Evolutionary conservation across 164 flowering plant genomes (phyloP), one percentile per base, ranked within the genome.

Genomic region (Warburgia ugandensis): DNA sequence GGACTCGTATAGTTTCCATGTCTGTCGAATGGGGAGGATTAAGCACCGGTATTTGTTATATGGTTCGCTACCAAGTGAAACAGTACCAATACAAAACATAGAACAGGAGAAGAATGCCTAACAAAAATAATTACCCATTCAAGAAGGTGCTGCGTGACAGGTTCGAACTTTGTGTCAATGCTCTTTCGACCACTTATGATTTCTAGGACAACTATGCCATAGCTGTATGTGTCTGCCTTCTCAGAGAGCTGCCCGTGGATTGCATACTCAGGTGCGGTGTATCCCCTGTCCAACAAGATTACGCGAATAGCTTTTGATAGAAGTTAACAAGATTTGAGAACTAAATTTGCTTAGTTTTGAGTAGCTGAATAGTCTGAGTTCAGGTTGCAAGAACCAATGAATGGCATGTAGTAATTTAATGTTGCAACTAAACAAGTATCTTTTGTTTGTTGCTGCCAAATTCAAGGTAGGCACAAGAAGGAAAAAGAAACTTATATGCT

Each of bases 231-330:
- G 39, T 80, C 86, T 23, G 60, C 86, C 65, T 80, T 80, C 60
- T 67, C 75, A 2, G 82, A 71, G 27, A 77, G 55, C 43, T 77
- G 77, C 16, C 86, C 82, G 46, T 71, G 77, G 29, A 75, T 59
- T 56, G 86, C 82, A 64, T 80, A 80, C 33, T 80, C 86, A 9
- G 86, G 86, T 49, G 82, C 77, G 12, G 77, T 80, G 30, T 66
- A 66, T 13, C 66, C 69, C 57, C 67, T 58, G 55, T 17, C 20
- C 31, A 33, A 33, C 5, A 13, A 23, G 16, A 25, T 13, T 12
- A 46, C 36, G 6, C 19, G 13, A 43, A 7, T 21, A 2, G 8
- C 27, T n/a, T 20, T 20, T 2, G n/a, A n/a, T n/a, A n/a, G n/a
- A n/a, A n/a, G n/a, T n/a, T n/a, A n/a, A n/a, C n/a, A n/a, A n/a